phyloP scores from a whole-genome alignment of 2,329 filamentous ascomycete genomes.

The Cladosporium velox region DNA sequence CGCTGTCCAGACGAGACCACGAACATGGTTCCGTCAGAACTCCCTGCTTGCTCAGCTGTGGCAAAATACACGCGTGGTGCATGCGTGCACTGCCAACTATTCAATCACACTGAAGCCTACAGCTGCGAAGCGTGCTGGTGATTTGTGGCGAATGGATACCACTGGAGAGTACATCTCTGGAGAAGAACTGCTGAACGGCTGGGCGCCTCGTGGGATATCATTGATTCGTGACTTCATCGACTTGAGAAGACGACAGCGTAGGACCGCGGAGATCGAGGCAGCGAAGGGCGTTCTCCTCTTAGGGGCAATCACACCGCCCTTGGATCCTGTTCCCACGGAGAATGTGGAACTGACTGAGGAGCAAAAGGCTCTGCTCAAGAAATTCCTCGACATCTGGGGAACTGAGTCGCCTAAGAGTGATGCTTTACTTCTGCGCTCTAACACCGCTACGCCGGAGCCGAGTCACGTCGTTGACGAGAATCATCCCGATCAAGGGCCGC shows the following conservation, averaged over 20 bases:
- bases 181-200: slow-evolving; percentile 80
- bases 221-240: slow-evolving; percentile 85
- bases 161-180: slow-evolving; percentile 95
- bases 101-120: slow-evolving; percentile 82
- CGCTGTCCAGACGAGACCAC: slow-evolving; percentile 78
- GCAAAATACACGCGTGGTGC: slow-evolving; percentile 81
- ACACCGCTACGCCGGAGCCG: slow-evolving; percentile 68
- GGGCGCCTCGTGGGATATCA: slow-evolving; percentile 87
- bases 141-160: slow-evolving; percentile 95
- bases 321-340: slow-evolving; percentile 31
- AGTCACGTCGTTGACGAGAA: slow-evolving; percentile 46
- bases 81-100: slow-evolving; percentile 84
- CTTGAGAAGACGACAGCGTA: slow-evolving; percentile 70
- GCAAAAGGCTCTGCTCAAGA: slow-evolving; percentile 50
- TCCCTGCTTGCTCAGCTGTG: slow-evolving; percentile 87
- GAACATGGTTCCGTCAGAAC: slow-evolving; percentile 80
- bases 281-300: slow-evolving; percentile 62
- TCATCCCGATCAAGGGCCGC: slow-evolving; percentile 34
- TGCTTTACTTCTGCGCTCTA: slow-evolving; percentile 50
- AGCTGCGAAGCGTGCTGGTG: slow-evolving; percentile 85
- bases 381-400: slow-evolving; percentile 66
- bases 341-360: slow-evolving; percentile 28
- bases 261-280: slow-evolving; percentile 78
- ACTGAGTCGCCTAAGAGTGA: slow-evolving; percentile 46
- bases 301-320: slow-evolving; percentile 48